Conservation (phyloP, 2,329 filamentous ascomycete species). For the Aspergillus sp. region DNA sequence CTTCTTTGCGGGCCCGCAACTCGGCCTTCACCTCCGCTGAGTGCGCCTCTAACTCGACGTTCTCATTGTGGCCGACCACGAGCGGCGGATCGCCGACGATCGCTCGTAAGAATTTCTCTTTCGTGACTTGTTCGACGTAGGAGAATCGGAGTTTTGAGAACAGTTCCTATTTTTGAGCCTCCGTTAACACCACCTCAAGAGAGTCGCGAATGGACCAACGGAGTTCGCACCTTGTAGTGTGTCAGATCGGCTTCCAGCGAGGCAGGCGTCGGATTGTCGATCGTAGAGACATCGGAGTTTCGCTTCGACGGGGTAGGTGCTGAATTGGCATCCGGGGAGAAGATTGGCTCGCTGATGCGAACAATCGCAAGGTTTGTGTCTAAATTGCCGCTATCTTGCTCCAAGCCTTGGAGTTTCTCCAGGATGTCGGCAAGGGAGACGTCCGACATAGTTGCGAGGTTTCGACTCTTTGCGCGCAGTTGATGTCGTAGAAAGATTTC, state of each 20-base stretch:
- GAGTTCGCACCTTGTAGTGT: slow-evolving; percentile 75
- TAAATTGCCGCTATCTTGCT: slow-evolving; percentile 49
- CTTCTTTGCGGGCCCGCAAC: slow-evolving; percentile 76
- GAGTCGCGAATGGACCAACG: no score
- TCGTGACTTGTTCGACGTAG: slow-evolving; percentile 97
- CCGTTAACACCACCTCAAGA: no score
- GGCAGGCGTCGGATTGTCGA: slow-evolving; percentile 69
- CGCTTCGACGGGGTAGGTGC: slow-evolving; percentile 48
- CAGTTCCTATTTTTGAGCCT: slow-evolving; percentile 72
- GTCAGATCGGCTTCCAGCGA: slow-evolving; percentile 78
- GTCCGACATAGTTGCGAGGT: slow-evolving; percentile 18
- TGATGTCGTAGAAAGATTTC: not conserved
- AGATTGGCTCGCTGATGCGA: slow-evolving; percentile 72
- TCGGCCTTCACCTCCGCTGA: slow-evolving; percentile 68
- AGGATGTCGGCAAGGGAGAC: slow-evolving; percentile 23
- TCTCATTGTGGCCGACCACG: slow-evolving; percentile 79
- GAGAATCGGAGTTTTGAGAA: slow-evolving; percentile 96
- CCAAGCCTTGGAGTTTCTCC: slow-evolving; percentile 48
- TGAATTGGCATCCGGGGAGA: slow-evolving; percentile 40
- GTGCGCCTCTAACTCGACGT: slow-evolving; percentile 72
- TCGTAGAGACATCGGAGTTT: slow-evolving; percentile 70
- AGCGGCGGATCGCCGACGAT: slow-evolving; percentile 89
- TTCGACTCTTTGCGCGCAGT: not conserved
- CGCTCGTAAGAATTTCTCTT: slow-evolving; percentile 92
- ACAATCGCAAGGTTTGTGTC: slow-evolving; percentile 64